These are phyloP conservation scores for Blepharisma stoltei DNA, from an alignment of 73 alveolate species.

Conservation along the genomic window DNA sequence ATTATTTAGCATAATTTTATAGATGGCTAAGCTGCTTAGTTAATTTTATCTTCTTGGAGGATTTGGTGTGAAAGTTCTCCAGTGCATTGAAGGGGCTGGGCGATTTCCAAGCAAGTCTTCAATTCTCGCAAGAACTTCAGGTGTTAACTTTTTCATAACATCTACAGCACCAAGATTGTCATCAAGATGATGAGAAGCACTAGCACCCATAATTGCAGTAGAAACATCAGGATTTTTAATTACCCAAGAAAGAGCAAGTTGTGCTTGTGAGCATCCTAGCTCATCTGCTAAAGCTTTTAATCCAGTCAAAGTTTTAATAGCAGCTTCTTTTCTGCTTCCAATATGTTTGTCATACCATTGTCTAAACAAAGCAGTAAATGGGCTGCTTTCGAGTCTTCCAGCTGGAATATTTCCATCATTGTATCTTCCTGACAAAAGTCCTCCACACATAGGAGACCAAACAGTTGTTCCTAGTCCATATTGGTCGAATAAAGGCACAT, in stretches of 20 bases:
- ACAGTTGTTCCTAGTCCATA: slow-evolving; percentile 84
- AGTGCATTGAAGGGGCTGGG: slow-evolving; percentile 34
- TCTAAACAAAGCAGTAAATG: background rate
- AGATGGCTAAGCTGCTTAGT: too few relatives aligned
- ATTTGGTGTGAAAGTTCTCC: slow-evolving; percentile 19
- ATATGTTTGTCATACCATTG: background rate
- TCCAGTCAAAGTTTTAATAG: slow-evolving; percentile 32
- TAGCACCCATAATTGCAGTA: slow-evolving; percentile 30
- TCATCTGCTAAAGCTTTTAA: slow-evolving; percentile 39
- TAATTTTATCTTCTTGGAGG: background rate
- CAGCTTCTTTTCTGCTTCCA: slow-evolving; percentile 24
- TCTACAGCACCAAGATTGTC: slow-evolving; percentile 37
- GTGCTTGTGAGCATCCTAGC: slow-evolving; percentile 36
- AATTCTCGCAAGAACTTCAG: slow-evolving; percentile 27
- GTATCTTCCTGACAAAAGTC: slow-evolving; percentile 94
- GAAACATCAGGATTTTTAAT: slow-evolving; percentile 37
- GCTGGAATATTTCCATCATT: slow-evolving; percentile 83
- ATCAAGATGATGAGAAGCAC: slow-evolving; percentile 15
- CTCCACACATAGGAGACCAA: slow-evolving; percentile 89
- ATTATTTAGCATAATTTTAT: too few relatives aligned
- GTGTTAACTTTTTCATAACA: slow-evolving; percentile 23
- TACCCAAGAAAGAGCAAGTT: slow-evolving; percentile 49
- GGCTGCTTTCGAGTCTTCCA: slow-evolving; percentile 53
- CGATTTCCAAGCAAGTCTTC: slow-evolving; percentile 30
- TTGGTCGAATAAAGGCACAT: slow-evolving; percentile 61